Base-by-base conservation (phyloP, 495 filamentous ascomycete genomes). In the Neurospora sp. region DNA sequence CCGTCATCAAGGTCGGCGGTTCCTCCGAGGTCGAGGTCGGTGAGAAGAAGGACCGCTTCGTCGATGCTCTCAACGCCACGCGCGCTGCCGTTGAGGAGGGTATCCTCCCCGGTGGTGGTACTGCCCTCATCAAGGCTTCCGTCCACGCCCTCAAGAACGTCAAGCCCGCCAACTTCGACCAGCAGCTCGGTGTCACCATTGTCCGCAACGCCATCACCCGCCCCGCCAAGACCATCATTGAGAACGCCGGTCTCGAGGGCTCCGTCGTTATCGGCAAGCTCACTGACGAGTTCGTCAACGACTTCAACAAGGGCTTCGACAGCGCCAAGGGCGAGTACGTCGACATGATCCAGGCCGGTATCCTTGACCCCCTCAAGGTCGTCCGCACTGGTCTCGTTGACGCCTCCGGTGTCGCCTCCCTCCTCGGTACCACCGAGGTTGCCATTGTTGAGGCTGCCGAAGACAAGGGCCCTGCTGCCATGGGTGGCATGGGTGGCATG, bases 41-140 rank as follows among this genome's bases (percentile, higher is more conserved):
- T 75, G 96, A 99, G 90, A 99, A 99, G 93, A 99, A 99, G 88
- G 96, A 99, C 83, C 93, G 96, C 77, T 97, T 98, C 76, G 94
- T 98, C 69, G 96, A 99, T 84, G 96, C 96, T 69, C 89, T 99
- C 72, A 99, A 99, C 84, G 96, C 96, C 78, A 99, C 96, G 76
- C 96, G 96, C 78, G 96, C 96, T 78, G 96, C 96, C 76, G 96
- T 99, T 76, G 96, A 99, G 88, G 93, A 98, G 83, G 96, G 96
- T 85, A 99, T 99, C 83, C 89, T 99, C 59, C 96, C 96, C 74
- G 96, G 96, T 85, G 96, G 96, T 89, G 96, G 96, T 82, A 99
- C 96, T 79, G 96, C 94, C 79, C 91, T 98, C 42, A 91, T 99
- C 82, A 99, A 99, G 89, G 96, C 96, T 78, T 91, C 96, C 74